Evolutionary conservation across 1,284 basidiomycete genomes (phyloP).

Genomic region (Melampsora larici-populina): DNA sequence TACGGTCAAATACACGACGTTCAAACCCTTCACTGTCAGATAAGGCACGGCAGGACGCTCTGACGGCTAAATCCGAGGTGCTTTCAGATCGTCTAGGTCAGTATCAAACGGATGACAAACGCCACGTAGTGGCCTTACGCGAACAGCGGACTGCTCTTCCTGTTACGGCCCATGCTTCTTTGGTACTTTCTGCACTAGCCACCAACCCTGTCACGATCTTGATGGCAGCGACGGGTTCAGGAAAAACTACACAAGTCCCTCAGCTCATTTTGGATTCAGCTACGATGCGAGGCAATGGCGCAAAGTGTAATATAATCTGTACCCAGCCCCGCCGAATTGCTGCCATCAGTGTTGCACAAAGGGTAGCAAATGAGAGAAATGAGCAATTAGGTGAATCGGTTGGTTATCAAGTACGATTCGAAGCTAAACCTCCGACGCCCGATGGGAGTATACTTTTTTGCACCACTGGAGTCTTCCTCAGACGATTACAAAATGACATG

Average conservation of each 20-base stretch:
- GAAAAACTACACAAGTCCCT: slow-evolving; percentile 93
- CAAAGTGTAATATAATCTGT: slow-evolving; percentile 84
- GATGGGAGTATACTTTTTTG: slow-evolving; percentile 86
- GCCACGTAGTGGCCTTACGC: slow-evolving; percentile 12
- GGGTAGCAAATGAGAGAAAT: slow-evolving; percentile 84
- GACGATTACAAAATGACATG: slow-evolving; percentile 76
- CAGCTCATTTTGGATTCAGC: slow-evolving; percentile 85
- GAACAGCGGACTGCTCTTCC: slow-evolving; percentile 44
- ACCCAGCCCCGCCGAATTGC: slow-evolving; percentile 91
- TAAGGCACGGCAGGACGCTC: slow-evolving; percentile 9
- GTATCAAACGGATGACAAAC: background rate
- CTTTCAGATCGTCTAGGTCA: background rate
- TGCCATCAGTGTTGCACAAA: slow-evolving; percentile 86
- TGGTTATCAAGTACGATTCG: slow-evolving; percentile 92
- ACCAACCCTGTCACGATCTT: slow-evolving; percentile 83
- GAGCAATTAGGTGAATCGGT: slow-evolving; percentile 69
- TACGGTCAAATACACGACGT: slow-evolving; percentile 56
- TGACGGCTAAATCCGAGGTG: slow-evolving; percentile 28
- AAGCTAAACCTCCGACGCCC: slow-evolving; percentile 71
- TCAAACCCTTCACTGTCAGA: slow-evolving; percentile 30
- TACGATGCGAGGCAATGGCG: slow-evolving; percentile 73
- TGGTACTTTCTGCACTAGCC: slow-evolving; percentile 65
- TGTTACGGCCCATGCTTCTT: slow-evolving; percentile 46
- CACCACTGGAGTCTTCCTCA: slow-evolving; percentile 87
- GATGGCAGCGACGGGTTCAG: slow-evolving; percentile 92